Conservation (phyloP, 2,329 filamentous ascomycete genomes). For the Bipolaris gigantea region DNA sequence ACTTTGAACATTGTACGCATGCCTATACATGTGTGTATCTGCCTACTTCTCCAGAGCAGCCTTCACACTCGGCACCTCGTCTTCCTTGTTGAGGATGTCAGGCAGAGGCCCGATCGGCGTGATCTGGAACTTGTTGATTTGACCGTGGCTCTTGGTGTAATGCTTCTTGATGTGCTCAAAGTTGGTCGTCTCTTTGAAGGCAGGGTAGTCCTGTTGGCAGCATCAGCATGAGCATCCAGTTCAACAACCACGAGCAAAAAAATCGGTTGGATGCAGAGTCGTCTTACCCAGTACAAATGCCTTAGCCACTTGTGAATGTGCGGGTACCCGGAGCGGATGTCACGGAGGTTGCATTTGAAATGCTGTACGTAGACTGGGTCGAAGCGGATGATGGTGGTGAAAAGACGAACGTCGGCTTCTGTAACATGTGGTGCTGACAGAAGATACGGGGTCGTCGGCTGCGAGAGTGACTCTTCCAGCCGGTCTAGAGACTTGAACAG, state of each 20-base stretch:
- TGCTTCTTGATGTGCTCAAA: constrained; percentile 94
- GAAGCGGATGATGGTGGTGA: constrained; percentile 65
- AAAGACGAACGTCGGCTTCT: constrained; percentile 56
- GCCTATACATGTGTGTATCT: background rate
- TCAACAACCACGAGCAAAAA: background rate
- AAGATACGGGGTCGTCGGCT: constrained; percentile 51
- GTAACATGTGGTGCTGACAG: constrained; percentile 50
- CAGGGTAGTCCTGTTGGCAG: constrained; percentile 57
- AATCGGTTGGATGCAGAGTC: too few relatives aligned
- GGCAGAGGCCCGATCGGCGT: constrained; percentile 84
- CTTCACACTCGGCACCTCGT: constrained; percentile 70
- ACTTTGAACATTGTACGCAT: background rate
- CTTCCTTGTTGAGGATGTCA: constrained; percentile 73
- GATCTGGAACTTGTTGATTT: constrained; percentile 70
- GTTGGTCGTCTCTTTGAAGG: constrained; percentile 81
- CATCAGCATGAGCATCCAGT: background rate
- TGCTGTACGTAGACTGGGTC: constrained; percentile 59
- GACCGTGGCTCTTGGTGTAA: constrained; percentile 66
- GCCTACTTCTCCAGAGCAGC: constrained; percentile 18
- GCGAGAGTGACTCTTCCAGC: constrained; percentile 49
- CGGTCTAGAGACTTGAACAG: constrained; percentile 55
- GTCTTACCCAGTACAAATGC: constrained; percentile 71
- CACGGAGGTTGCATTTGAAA: constrained; percentile 79
- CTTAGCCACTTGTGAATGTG: constrained; percentile 79
- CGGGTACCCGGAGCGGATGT: constrained; percentile 84